Conservation (phyloP, 805 yeast species). For the Wickerhamomyces tratensis region DNA sequence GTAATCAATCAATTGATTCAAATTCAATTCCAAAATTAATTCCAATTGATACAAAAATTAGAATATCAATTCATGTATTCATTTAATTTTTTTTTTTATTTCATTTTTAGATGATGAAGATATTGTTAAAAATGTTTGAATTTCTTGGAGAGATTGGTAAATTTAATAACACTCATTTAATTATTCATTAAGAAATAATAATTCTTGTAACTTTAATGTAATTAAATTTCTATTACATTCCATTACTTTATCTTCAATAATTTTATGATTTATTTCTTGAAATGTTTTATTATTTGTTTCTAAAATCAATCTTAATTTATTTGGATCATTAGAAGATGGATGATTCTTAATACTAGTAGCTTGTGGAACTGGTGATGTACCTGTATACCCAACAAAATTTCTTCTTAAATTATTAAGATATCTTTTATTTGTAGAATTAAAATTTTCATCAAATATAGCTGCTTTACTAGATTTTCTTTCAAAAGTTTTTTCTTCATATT, state of each 20-base stretch:
- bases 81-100: conserved; percentile 45
- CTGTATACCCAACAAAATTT: not conserved
- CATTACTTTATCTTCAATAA: conserved; percentile 8
- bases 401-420: not conserved
- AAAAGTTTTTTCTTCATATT: not conserved
- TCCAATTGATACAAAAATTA: conserved; percentile 45
- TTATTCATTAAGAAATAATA: conserved; percentile 12
- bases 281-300: not conserved
- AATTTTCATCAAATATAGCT: not conserved
- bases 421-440: no score
- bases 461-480: not conserved
- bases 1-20: conserved; percentile 3
- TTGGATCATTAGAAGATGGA: not conserved
- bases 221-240: conserved; percentile 15
- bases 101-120: conserved; percentile 38
- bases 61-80: conserved; percentile 52
- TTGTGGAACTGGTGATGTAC: not conserved
- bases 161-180: not conserved
- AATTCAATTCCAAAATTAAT: conserved; percentile 24
- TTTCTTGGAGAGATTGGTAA: conserved; percentile 47
- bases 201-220: conserved; percentile 17
- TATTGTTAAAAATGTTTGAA: conserved; percentile 51
- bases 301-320: not conserved
- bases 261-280: not conserved
- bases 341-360: not conserved